These are phyloP conservation scores for Hamamelis virginiana DNA, from an alignment of 164 flowering plant genomes.

Conservation along the genomic window DNA sequence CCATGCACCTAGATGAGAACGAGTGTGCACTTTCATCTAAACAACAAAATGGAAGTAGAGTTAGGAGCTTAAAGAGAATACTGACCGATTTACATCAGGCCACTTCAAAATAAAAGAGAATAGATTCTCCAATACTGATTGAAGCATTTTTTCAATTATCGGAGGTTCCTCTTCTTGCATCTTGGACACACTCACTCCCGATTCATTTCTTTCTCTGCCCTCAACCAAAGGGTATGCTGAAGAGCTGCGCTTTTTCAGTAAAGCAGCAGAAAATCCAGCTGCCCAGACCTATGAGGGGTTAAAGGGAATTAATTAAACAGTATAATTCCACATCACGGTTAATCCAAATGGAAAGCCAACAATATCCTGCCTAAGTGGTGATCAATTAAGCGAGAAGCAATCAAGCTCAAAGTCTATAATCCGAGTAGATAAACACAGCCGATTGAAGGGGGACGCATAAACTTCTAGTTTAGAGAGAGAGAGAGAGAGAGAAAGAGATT, in stretches of 20 bases:
- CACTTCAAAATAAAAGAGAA: slow-evolving; percentile 53
- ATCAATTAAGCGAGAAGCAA: no score
- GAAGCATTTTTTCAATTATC: slow-evolving; percentile 46
- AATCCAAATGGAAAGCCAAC: neutral
- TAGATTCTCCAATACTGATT: slow-evolving; percentile 54
- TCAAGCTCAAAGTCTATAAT: no score
- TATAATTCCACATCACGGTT: neutral
- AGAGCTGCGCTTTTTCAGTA: slow-evolving; percentile 75
- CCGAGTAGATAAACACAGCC: no score
- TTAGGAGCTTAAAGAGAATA: neutral
- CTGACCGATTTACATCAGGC: slow-evolving; percentile 71
- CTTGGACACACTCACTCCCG: slow-evolving; percentile 22
- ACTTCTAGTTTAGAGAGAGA: no score
- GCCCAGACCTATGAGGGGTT: slow-evolving; percentile 79
- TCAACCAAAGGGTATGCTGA: slow-evolving; percentile 30
- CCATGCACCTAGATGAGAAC: no score
- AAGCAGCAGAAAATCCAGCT: slow-evolving; percentile 87
- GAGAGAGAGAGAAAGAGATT: no score
- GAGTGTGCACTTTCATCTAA: neutral
- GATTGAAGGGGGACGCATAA: no score
- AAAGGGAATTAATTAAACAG: slow-evolving; percentile 7
- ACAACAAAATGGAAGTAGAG: neutral
- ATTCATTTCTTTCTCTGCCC: slow-evolving; percentile 23
- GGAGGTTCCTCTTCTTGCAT: slow-evolving; percentile 36
- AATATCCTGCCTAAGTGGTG: neutral